These are phyloP conservation scores for Melastoma malabathricum DNA, from an alignment of 345 rosid species.

Conservation along the genomic window DNA sequence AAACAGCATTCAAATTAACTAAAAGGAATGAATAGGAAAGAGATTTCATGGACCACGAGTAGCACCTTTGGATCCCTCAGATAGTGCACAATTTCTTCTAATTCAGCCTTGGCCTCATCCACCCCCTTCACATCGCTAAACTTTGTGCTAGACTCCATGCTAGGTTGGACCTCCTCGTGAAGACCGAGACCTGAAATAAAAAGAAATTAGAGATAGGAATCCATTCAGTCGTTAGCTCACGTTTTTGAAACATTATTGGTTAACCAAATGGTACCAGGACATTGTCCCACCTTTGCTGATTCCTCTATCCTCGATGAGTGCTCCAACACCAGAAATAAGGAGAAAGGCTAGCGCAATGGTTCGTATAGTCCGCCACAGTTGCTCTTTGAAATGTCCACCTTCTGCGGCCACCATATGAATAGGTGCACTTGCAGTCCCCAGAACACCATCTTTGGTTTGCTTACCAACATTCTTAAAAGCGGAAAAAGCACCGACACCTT, in stretches of 20 bases:
- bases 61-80: slow-evolving; percentile 91
- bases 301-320: slow-evolving; percentile 87
- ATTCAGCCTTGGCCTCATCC: slow-evolving; percentile 94
- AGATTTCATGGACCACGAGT: not conserved
- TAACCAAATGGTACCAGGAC: slow-evolving; percentile 1
- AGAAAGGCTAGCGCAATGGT: slow-evolving; percentile 59
- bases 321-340: slow-evolving; percentile 82
- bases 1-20: too few relatives aligned
- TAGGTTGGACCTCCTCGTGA: slow-evolving; percentile 92
- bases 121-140: slow-evolving; percentile 91
- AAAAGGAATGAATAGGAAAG: not conserved
- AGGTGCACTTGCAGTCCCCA: slow-evolving; percentile 79
- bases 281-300: slow-evolving; percentile 60
- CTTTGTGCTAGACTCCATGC: slow-evolving; percentile 81
- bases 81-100: slow-evolving; percentile 93
- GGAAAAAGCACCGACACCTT: slow-evolving; percentile 39
- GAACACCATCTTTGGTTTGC: slow-evolving; percentile 46
- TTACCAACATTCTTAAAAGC: slow-evolving; percentile 67
- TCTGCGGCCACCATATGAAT: slow-evolving; percentile 74
- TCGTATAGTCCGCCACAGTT: slow-evolving; percentile 84
- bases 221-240: not conserved
- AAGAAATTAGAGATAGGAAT: slow-evolving; percentile 1
- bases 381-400: slow-evolving; percentile 81
- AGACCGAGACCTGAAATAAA: slow-evolving; percentile 62
- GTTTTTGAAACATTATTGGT: too few relatives aligned